Evolutionary conservation across 805 yeast genomes (phyloP).

Genomic region (Yarrowia osloensis): DNA sequence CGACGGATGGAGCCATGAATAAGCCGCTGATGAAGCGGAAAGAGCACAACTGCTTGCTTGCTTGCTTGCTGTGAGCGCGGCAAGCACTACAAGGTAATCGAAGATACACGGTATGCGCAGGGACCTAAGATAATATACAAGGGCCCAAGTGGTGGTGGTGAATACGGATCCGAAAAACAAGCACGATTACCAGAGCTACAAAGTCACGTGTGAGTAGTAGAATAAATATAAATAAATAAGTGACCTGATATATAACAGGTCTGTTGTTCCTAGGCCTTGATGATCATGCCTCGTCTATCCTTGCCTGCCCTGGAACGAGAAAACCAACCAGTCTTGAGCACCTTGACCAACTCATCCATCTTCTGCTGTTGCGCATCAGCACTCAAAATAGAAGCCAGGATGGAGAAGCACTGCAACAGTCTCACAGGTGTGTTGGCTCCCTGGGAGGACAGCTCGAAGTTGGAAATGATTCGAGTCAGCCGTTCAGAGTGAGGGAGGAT

Average conservation of each 20-base stretch:
- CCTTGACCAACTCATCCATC: constrained; percentile 54
- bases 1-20: too few relatives aligned
- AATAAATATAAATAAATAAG: constrained; percentile 18
- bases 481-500: constrained; percentile 41
- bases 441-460: constrained; percentile 32
- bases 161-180: too few relatives aligned
- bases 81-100: too few relatives aligned
- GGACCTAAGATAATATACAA: too few relatives aligned
- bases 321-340: constrained; percentile 39
- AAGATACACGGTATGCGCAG: too few relatives aligned
- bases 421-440: constrained; percentile 40
- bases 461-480: constrained; percentile 35
- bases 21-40: too few relatives aligned
- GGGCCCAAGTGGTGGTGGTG: too few relatives aligned
- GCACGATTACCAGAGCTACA: background rate
- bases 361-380: constrained; percentile 57
- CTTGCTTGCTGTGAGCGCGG: too few relatives aligned
- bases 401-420: constrained; percentile 63
- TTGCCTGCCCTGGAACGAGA: constrained; percentile 38
- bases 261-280: background rate
- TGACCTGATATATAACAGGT: too few relatives aligned
- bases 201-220: background rate
- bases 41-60: too few relatives aligned
- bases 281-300: constrained; percentile 38
- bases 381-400: constrained; percentile 55